These are phyloP conservation scores for Solanum rostratum DNA, from an alignment of 257 asterid genomes.

Conservation along the genomic window DNA sequence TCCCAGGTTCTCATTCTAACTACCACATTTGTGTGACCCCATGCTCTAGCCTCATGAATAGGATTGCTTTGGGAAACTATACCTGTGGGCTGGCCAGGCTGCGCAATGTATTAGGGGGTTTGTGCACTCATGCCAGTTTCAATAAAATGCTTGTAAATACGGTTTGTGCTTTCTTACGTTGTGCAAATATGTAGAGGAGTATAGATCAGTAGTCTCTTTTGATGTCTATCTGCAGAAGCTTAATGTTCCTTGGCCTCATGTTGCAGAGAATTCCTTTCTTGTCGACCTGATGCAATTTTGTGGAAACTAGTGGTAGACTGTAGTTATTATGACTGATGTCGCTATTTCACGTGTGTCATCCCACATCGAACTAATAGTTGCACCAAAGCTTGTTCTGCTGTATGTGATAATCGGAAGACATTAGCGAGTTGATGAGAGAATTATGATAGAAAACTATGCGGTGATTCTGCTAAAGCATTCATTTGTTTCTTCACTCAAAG, in stretches of 20 bases:
- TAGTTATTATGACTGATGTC: background rate
- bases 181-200: background rate
- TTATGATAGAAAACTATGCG: background rate
- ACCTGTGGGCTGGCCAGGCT: background rate
- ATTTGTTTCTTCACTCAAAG: background rate
- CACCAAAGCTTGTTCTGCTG: background rate
- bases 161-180: background rate
- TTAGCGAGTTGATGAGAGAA: background rate
- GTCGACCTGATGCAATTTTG: background rate
- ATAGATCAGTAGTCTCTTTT: background rate
- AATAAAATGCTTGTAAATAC: background rate
- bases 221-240: background rate
- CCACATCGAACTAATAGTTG: background rate
- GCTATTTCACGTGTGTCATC: background rate
- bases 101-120: background rate
- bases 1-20: background rate
- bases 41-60: background rate
- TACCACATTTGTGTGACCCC: background rate
- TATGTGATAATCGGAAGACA: background rate
- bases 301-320: background rate
- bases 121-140: background rate
- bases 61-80: background rate
- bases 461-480: background rate
- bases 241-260: background rate
- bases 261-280: background rate